phyloP scores from a whole-genome alignment of 2,329 filamentous ascomycete species.

The Sporothrix variecibatus region DNA sequence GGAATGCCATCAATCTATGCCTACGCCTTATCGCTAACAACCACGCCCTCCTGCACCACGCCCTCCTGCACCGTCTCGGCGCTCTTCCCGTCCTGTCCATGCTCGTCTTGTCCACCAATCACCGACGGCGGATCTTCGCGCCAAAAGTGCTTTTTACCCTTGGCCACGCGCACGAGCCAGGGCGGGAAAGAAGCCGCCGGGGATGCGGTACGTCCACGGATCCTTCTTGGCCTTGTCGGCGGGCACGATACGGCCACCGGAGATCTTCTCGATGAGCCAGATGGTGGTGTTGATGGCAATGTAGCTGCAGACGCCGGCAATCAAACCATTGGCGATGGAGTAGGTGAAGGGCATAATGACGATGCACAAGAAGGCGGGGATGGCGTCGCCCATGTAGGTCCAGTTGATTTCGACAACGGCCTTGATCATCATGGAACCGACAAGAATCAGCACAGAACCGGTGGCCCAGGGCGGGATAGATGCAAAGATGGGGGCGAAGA shows the following conservation, averaged over 20 bases:
- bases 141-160: constrained; percentile 77
- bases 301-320: constrained; percentile 62
- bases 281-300: constrained; percentile 52
- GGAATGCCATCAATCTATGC: neutral
- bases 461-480: constrained; percentile 79
- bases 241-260: constrained; percentile 51
- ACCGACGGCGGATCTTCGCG: constrained; percentile 34
- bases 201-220: constrained; percentile 64
- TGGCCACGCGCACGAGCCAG: constrained; percentile 66
- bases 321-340: constrained; percentile 75
- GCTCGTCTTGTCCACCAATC: neutral
- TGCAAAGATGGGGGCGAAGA: constrained; percentile 75
- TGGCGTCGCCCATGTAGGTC: constrained; percentile 72
- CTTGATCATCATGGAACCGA: constrained; percentile 74
- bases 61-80: neutral
- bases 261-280: constrained; percentile 47
- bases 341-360: constrained; percentile 77
- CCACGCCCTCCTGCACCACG: neutral
- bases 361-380: constrained; percentile 75
- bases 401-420: constrained; percentile 60
- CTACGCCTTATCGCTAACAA: constrained; percentile 6
- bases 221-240: constrained; percentile 60
- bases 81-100: neutral
- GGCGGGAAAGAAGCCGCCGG: constrained; percentile 75
- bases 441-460: constrained; percentile 70